Evolutionary conservation across 169 alveolate genomes (phyloP).

Genomic region (Cryptosporidium sp.): DNA sequence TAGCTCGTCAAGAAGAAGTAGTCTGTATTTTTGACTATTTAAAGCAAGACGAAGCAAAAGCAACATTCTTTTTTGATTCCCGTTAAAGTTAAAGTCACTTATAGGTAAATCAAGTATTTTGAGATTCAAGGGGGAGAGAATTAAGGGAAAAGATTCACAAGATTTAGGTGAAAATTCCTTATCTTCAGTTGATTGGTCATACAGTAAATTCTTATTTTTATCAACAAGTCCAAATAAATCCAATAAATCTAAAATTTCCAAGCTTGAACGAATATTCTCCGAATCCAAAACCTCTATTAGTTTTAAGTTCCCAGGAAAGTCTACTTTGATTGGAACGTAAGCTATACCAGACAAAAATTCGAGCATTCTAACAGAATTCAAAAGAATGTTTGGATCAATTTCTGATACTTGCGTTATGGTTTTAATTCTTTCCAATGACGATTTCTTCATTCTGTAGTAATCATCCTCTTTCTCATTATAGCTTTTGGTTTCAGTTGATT

Average conservation of each 20-base stretch:
- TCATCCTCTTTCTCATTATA: background rate
- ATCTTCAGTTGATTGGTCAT: background rate
- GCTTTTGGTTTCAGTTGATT: background rate
- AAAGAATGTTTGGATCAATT: conserved; percentile 36
- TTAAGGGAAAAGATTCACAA: background rate
- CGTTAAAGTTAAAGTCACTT: background rate
- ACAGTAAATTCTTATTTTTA: background rate
- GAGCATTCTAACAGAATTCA: conserved; percentile 30
- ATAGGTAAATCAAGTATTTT: background rate
- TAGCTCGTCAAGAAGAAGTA: conserved; percentile 36
- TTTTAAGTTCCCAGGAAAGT: conserved; percentile 50
- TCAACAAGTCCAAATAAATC: conserved; percentile 36
- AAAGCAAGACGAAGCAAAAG: conserved; percentile 16
- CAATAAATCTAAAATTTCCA: conserved; percentile 11
- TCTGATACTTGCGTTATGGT: background rate
- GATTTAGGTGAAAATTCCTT: background rate
- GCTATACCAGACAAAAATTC: conserved; percentile 30
- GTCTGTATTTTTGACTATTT: conserved; percentile 13
- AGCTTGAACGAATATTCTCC: background rate
- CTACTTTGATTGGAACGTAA: conserved; percentile 57
- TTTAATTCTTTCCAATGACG: conserved; percentile 17
- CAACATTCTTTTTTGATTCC: conserved; percentile 35
- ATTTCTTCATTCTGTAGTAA: conserved; percentile 18
- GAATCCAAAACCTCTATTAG: conserved; percentile 13
- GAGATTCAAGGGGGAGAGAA: background rate